phyloP scores from a whole-genome alignment of 2,329 filamentous ascomycete species.

The Alternaria sp. region DNA sequence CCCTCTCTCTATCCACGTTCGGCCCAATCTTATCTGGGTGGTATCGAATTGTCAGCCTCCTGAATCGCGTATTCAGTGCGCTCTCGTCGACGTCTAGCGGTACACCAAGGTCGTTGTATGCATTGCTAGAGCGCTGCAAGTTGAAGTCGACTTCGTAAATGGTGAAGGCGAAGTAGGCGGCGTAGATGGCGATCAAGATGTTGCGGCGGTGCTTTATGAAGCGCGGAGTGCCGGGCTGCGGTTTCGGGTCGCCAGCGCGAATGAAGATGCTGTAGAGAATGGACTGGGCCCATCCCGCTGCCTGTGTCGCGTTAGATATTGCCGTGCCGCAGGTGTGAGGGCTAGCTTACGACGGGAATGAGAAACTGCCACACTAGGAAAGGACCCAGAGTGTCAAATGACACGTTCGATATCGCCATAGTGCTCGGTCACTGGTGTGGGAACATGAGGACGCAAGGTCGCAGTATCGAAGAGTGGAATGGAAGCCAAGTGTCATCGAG shows the following conservation, averaged over 20 bases:
- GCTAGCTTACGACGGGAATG: slow-evolving; percentile 36
- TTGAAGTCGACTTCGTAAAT: slow-evolving; percentile 91
- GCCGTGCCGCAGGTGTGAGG: neutral
- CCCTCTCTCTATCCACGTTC: slow-evolving; percentile 33
- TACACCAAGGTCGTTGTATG: slow-evolving; percentile 79
- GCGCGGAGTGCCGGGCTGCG: slow-evolving; percentile 69
- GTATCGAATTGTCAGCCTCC: slow-evolving; percentile 66
- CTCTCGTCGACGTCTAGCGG: slow-evolving; percentile 72
- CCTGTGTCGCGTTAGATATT: slow-evolving; percentile 31
- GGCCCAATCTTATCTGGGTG: slow-evolving; percentile 82
- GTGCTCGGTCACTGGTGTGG: neutral
- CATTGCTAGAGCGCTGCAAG: slow-evolving; percentile 73
- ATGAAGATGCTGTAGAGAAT: slow-evolving; percentile 89
- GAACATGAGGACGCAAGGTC: neutral
- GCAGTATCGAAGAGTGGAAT: neutral
- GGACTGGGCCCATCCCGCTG: slow-evolving; percentile 63
- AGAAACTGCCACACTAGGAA: slow-evolving; percentile 47
- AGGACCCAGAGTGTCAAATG: slow-evolving; percentile 40
- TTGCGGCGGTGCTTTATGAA: slow-evolving; percentile 77
- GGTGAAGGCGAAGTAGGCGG: slow-evolving; percentile 86
- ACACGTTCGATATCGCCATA: slow-evolving; percentile 35
- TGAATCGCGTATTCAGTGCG: slow-evolving; percentile 83
- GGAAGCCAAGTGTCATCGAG: slow-evolving; percentile 16
- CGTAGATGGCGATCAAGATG: slow-evolving; percentile 83
- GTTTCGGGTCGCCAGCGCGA: slow-evolving; percentile 85